These are phyloP conservation scores for Pigoraptor vietnamica DNA, from an alignment of 78 protist genomes.

Conservation along the genomic window DNA sequence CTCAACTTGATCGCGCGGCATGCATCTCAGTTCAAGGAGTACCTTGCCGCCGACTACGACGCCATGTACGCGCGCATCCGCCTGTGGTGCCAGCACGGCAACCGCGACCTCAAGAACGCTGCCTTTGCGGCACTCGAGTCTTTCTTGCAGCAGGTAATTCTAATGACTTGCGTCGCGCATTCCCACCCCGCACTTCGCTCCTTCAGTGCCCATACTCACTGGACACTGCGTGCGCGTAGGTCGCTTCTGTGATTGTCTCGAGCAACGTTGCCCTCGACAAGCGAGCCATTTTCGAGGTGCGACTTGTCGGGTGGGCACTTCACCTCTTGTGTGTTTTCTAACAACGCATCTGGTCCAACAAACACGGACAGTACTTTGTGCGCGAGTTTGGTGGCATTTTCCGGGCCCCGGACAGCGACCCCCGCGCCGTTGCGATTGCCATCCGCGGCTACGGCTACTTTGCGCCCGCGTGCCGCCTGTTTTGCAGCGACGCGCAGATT, in stretches of 20 bases:
- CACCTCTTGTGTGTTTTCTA: too few relatives aligned
- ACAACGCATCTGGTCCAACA: background rate
- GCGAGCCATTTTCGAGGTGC: background rate
- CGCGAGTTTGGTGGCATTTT: constrained; percentile 35
- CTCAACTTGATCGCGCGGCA: constrained; percentile 34
- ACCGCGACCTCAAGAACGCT: constrained; percentile 34
- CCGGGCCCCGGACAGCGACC: constrained; percentile 6
- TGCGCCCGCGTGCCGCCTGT: constrained; percentile 55
- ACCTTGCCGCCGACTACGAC: constrained; percentile 45
- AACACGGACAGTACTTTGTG: constrained; percentile 45
- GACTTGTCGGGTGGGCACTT: too few relatives aligned
- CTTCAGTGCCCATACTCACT: background rate
- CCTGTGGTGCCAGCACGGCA: constrained; percentile 46
- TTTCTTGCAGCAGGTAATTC: constrained; percentile 34
- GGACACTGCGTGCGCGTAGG: background rate
- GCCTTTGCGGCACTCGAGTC: constrained; percentile 50
- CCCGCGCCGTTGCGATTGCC: constrained; percentile 39
- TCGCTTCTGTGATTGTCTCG: constrained; percentile 10
- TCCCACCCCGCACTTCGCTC: background rate
- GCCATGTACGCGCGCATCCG: constrained; percentile 16
- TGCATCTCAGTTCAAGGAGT: constrained; percentile 33
- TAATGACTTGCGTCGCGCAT: background rate
- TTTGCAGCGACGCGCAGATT: background rate
- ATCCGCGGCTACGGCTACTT: constrained; percentile 70
- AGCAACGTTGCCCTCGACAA: constrained; percentile 8